A percentile compares a stretch with the other conserved stretches of the same genome.
These are phyloP conservation scores for Zygosaccharomyces pseudorouxii DNA, from an alignment of 805 yeast species.

Conservation along the genomic window DNA sequence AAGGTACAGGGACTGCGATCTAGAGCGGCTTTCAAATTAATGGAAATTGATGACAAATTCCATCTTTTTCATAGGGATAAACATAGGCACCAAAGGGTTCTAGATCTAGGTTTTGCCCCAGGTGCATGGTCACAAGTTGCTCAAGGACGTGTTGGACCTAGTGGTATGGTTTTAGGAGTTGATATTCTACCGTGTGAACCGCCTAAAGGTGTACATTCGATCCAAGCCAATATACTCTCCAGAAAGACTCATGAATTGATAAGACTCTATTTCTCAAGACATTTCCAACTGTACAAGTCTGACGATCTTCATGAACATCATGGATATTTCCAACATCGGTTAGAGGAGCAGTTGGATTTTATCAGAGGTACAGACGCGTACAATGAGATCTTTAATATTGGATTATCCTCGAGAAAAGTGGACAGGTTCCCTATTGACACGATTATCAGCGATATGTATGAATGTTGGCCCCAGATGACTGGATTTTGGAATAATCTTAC, in stretches of 20 bases:
- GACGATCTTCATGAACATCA: conserved; percentile 34
- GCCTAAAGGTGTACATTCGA: conserved; percentile 69
- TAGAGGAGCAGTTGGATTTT: conserved; percentile 20
- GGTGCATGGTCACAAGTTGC: conserved; percentile 95
- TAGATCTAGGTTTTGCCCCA: conserved; percentile 91
- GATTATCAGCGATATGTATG: conserved; percentile 80
- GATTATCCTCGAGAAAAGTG: conserved; percentile 12
- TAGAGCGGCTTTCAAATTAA: conserved; percentile 85
- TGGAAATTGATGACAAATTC: conserved; percentile 66
- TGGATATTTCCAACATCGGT: conserved; percentile 20
- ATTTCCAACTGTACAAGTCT: conserved; percentile 29
- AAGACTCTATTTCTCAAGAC: conserved; percentile 43
- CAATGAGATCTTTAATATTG: conserved; percentile 26
- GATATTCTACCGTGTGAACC: conserved; percentile 78
- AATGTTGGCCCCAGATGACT: conserved; percentile 48
- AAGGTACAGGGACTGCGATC: conserved; percentile 59
- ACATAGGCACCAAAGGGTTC: conserved; percentile 47
- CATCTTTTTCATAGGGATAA: conserved; percentile 45
- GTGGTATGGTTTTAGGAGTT: conserved; percentile 67
- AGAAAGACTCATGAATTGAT: conserved; percentile 56
- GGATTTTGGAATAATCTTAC: conserved; percentile 59
- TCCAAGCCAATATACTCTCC: conserved; percentile 86
- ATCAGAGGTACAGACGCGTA: conserved; percentile 29
- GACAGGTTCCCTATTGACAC: conserved; percentile 50
- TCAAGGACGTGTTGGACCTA: conserved; percentile 43